These are phyloP conservation scores for Tulasnella sp. DNA, from an alignment of 768 basidiomycete species.

Conservation along the genomic window DNA sequence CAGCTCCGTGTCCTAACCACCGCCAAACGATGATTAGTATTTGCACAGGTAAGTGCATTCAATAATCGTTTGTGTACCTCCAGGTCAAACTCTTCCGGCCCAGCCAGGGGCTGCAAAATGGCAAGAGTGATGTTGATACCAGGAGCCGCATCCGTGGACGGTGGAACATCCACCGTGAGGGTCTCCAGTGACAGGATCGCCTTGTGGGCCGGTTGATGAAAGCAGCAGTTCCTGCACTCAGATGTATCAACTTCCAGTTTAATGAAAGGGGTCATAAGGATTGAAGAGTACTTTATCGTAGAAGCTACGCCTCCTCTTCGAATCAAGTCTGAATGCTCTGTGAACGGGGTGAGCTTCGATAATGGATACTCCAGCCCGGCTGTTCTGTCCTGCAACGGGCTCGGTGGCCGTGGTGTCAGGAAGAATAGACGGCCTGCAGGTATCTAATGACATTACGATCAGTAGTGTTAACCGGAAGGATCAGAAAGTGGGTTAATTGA, in stretches of 20 bases:
- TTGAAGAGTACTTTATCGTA: conserved; percentile 61
- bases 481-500: conserved; percentile 31
- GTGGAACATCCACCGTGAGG: conserved; percentile 42
- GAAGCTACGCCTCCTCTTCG: conserved; percentile 80
- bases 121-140: conserved; percentile 80
- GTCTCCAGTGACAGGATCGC: conserved; percentile 58
- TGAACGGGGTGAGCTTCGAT: conserved; percentile 72
- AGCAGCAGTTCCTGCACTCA: conserved; percentile 65
- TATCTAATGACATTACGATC: conserved; percentile 35
- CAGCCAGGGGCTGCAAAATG: conserved; percentile 82
- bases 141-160: conserved; percentile 47
- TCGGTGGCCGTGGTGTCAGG: conserved; percentile 49
- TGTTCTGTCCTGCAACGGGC: conserved; percentile 32
- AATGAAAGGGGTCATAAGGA: too few species aligned
- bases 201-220: conserved; percentile 55
- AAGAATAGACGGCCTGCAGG: conserved; percentile 73
- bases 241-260: too few species aligned
- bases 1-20: conserved; percentile 69
- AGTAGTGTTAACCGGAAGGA: neutral
- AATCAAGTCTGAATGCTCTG: conserved; percentile 79
- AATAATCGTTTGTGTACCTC: conserved; percentile 42
- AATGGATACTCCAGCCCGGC: conserved; percentile 62
- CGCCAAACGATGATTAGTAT: neutral
- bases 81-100: conserved; percentile 88
- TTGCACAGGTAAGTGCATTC: neutral